These are phyloP conservation scores for Diutina pseudorugosa DNA, from an alignment of 1,139 yeast species.

Conservation along the genomic window DNA sequence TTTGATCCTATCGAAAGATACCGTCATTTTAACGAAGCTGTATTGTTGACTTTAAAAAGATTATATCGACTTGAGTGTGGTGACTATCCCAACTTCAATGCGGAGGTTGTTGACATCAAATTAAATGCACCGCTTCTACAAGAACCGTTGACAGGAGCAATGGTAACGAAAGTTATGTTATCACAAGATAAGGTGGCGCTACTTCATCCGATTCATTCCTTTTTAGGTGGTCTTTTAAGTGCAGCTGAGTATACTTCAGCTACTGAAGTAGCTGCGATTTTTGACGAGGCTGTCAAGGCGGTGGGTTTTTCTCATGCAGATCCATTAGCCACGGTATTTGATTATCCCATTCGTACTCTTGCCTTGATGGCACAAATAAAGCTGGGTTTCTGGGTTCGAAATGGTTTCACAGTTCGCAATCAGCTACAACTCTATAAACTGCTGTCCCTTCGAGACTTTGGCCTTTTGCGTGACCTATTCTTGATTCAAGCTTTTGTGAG, in stretches of 20 bases:
- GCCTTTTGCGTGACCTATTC: constrained; percentile 66
- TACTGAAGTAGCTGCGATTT: constrained; percentile 2
- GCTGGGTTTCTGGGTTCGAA: constrained; percentile 50
- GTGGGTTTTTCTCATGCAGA: background rate
- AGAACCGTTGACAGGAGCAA: background rate
- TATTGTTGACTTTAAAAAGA: background rate
- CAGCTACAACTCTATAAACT: constrained; percentile 74
- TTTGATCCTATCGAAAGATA: constrained; percentile 8
- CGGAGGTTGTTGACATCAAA: constrained; percentile 20
- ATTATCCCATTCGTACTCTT: constrained; percentile 65
- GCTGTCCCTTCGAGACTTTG: constrained; percentile 75
- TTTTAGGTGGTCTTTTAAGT: constrained; percentile 52
- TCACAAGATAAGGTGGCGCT: constrained; percentile 44
- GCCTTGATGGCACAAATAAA: constrained; percentile 45
- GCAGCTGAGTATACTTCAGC: constrained; percentile 32
- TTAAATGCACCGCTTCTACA: constrained; percentile 7
- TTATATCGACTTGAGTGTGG: constrained; percentile 6
- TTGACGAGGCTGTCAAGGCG: background rate
- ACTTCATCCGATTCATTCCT: constrained; percentile 72
- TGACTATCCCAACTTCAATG: constrained; percentile 17
- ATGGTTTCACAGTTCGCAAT: constrained; percentile 55
- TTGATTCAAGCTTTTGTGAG: constrained; percentile 58
- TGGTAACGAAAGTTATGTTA: background rate
- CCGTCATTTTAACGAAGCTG: background rate
- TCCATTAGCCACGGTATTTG: constrained; percentile 32